Evolutionary conservation across 805 yeast species (phyloP).

Genomic region (Naumovozyma baii): DNA sequence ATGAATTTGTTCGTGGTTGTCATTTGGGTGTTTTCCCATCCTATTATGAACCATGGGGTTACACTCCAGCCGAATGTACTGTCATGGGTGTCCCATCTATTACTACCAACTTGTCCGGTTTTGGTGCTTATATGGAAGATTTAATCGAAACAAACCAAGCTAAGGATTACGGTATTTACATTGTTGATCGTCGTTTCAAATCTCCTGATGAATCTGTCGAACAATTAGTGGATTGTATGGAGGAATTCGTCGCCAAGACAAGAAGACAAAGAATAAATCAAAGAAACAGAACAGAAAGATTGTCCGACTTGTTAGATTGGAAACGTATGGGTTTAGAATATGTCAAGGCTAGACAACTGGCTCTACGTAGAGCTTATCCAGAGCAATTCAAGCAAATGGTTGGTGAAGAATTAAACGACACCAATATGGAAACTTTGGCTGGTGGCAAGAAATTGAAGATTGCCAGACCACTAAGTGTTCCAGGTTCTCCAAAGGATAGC

Average conservation of each 20-base stretch:
- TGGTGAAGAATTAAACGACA: slow-evolving; percentile 24
- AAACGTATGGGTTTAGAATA: slow-evolving; percentile 96
- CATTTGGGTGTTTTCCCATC: slow-evolving; percentile 98
- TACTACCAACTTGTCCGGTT: slow-evolving; percentile 91
- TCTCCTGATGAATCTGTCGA: slow-evolving; percentile 88
- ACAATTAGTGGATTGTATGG: slow-evolving; percentile 84
- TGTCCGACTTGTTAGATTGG: slow-evolving; percentile 92
- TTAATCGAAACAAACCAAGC: slow-evolving; percentile 73
- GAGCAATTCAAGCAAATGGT: slow-evolving; percentile 48
- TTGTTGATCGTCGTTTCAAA: slow-evolving; percentile 88
- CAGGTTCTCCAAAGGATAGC: slow-evolving; percentile 77
- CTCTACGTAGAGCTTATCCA: slow-evolving; percentile 90
- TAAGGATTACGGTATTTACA: slow-evolving; percentile 91
- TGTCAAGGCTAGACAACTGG: slow-evolving; percentile 85
- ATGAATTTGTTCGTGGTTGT: slow-evolving; percentile 95
- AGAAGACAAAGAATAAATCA: slow-evolving; percentile 97
- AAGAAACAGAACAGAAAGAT: slow-evolving; percentile 91
- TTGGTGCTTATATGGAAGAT: slow-evolving; percentile 98
- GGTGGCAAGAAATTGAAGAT: slow-evolving; percentile 50
- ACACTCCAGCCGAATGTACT: slow-evolving; percentile 98
- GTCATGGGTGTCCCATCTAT: slow-evolving; percentile 99
- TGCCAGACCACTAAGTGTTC: slow-evolving; percentile 89
- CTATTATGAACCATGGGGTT: slow-evolving; percentile 98
- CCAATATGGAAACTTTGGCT: slow-evolving; percentile 25
- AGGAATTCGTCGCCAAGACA: slow-evolving; percentile 75